These are phyloP conservation scores for Exsudoporus floridanus DNA, from an alignment of 1,284 basidiomycete genomes.

Conservation along the genomic window DNA sequence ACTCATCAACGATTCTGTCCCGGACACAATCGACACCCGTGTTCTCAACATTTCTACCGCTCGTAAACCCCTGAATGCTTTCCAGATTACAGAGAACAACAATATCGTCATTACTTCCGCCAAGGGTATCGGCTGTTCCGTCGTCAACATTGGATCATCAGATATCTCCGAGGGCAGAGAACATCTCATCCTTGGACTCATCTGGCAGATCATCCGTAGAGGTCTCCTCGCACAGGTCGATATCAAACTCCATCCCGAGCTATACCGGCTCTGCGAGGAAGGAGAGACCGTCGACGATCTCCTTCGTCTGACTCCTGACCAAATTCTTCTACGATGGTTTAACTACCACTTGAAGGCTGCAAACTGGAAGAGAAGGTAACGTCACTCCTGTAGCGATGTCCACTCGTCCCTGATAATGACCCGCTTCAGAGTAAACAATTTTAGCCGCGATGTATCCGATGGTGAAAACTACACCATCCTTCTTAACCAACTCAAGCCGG, in stretches of 20 bases:
- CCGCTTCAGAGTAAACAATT: constrained; percentile 84
- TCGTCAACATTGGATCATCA: constrained; percentile 95
- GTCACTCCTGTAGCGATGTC: constrained; percentile 4
- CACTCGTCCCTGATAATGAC: constrained; percentile 10
- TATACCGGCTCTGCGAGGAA: constrained; percentile 94
- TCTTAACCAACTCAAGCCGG: constrained; percentile 92
- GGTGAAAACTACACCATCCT: constrained; percentile 98
- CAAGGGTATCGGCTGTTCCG: constrained; percentile 96
- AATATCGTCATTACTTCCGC: constrained; percentile 99
- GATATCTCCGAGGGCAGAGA: constrained; percentile 94
- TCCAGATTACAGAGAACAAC: constrained; percentile 99
- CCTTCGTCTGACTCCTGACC: constrained; percentile 90
- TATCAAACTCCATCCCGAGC: constrained; percentile 96
- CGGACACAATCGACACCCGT: constrained; percentile 98
- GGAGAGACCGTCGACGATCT: constrained; percentile 97
- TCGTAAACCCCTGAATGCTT: constrained; percentile 84
- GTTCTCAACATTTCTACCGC: constrained; percentile 87
- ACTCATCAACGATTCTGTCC: constrained; percentile 98
- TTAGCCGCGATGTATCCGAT: constrained; percentile 92
- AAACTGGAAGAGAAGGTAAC: constrained; percentile 80
- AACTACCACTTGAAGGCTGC: constrained; percentile 98
- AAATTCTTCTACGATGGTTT: constrained; percentile 96
- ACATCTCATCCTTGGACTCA: constrained; percentile 96
- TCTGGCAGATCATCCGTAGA: constrained; percentile 97
- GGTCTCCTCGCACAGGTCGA: constrained; percentile 95